These are phyloP conservation scores for Eucalyptus cladocalyx DNA, from an alignment of 345 rosid genomes.

Conservation along the genomic window DNA sequence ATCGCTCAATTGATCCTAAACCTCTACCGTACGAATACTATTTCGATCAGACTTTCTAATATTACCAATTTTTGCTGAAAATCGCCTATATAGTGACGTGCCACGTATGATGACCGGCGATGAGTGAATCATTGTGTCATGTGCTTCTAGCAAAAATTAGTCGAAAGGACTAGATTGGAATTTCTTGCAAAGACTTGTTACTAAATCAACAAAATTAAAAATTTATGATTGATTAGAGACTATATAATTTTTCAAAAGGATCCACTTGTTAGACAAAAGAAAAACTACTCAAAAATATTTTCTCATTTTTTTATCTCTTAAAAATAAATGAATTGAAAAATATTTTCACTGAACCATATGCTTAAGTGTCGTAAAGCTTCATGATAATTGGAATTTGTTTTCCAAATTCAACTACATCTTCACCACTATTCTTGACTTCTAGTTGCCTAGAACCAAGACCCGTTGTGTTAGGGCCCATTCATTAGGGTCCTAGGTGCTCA, in stretches of 20 bases:
- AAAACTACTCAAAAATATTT: too few species aligned
- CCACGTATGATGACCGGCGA: not conserved
- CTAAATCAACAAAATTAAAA: not conserved
- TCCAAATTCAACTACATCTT: not conserved
- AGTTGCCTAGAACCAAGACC: not conserved
- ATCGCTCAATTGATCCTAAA: not conserved
- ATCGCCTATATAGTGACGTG: rapidly evolving
- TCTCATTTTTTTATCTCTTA: too few species aligned
- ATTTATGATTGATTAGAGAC: not conserved
- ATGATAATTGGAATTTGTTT: not conserved
- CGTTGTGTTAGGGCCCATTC: not conserved
- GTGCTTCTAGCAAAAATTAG: not conserved
- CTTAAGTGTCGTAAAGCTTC: not conserved
- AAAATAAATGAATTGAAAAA: too few species aligned
- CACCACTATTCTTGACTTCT: not conserved
- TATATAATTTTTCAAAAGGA: not conserved
- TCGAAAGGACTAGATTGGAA: rapidly evolving
- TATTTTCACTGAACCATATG: too few species aligned
- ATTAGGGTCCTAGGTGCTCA: not conserved
- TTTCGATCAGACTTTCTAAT: rapidly evolving
- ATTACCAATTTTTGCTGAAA: not conserved
- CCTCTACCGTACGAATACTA: too few species aligned
- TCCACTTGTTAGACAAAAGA: not conserved
- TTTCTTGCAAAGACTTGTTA: not conserved
- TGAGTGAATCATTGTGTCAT: too few species aligned